Evolutionary conservation across 2,329 filamentous ascomycete genomes (phyloP).

Genomic region (Colletotrichum liriopes): DNA sequence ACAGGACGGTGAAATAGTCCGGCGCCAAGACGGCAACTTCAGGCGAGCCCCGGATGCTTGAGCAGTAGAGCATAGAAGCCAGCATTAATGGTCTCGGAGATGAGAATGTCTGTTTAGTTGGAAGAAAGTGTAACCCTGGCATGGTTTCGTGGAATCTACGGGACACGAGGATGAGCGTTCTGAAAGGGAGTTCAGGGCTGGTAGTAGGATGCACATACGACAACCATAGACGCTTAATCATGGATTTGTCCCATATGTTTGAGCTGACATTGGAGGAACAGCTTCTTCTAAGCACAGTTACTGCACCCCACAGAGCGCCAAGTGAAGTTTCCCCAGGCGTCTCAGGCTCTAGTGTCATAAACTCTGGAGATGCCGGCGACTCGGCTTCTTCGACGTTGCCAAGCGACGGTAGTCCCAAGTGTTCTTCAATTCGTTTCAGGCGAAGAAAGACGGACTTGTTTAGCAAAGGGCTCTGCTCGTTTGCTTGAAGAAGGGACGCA

Average conservation of each 20-base stretch:
- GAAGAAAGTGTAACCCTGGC: slow-evolving; percentile 62
- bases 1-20: slow-evolving; percentile 57
- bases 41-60: slow-evolving; percentile 51
- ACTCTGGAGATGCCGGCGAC: not conserved
- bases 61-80: slow-evolving; percentile 62
- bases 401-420: slow-evolving; percentile 46
- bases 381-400: slow-evolving; percentile 42
- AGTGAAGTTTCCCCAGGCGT: slow-evolving; percentile 37
- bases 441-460: slow-evolving; percentile 45
- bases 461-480: slow-evolving; percentile 36
- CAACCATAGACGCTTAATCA: slow-evolving; percentile 54
- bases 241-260: slow-evolving; percentile 51
- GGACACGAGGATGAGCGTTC: not conserved
- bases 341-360: slow-evolving; percentile 9
- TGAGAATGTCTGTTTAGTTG: slow-evolving; percentile 59
- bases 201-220: slow-evolving; percentile 45
- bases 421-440: slow-evolving; percentile 48
- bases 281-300: slow-evolving; percentile 48
- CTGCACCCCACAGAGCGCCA: slow-evolving; percentile 51
- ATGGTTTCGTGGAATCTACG: slow-evolving; percentile 60
- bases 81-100: slow-evolving; percentile 59
- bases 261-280: slow-evolving; percentile 46
- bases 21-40: slow-evolving; percentile 55
- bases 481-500: slow-evolving; percentile 40
- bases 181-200: not conserved